Evolutionary conservation across 805 yeast genomes (phyloP), one percentile per base, ranked within the genome.

Genomic region (Barnettozyma sp.): DNA sequence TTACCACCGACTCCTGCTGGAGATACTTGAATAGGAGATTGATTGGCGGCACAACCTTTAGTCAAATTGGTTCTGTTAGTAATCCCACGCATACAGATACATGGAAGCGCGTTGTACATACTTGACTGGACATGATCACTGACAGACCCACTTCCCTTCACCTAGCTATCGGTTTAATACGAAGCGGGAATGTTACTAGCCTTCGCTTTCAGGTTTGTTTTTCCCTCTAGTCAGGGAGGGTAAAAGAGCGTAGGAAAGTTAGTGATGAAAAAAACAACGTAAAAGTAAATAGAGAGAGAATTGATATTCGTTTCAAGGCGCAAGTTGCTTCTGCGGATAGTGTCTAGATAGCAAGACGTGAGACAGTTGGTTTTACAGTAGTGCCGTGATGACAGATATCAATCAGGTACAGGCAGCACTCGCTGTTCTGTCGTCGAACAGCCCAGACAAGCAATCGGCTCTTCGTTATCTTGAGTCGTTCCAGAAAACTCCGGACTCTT

Each of bases 11-110:
- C 49, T 84, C 90, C 48, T 82, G 82, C 57, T 88, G 96, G 43
- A 90, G 69, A 54, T 75, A 82, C 57, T 82, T 81, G 68, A 88
- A 92, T 33, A 92, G 74, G 54, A 87, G 76, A 58, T 87, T 88
- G 62, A 92, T 86, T 14, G 98, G 98, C 36, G 96, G 95, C 34
- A 87, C 72, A 65, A 78, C 71, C 70, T 67, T 44, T 19, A 4
- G 24, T 13, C 15, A 18, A 12, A 18, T 10, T n/a, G n/a, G n/a
- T n/a, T n/a, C n/a, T 18, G 46, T 36, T 36, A 43, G 41, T 40
- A 16, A 20, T n/a, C 38, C 49, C 10, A 16, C 2, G 12, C n/a
- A 7, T 17, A 21, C 11, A 11, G 22, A 17, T 16, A 4, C 3
- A 17, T 7, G 10, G n/a, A 17, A 6, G 8, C 8, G 18, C 13